These are phyloP conservation scores for Colletotrichum lindemuthianum DNA, from an alignment of 2,329 filamentous ascomycete genomes.

Conservation along the genomic window DNA sequence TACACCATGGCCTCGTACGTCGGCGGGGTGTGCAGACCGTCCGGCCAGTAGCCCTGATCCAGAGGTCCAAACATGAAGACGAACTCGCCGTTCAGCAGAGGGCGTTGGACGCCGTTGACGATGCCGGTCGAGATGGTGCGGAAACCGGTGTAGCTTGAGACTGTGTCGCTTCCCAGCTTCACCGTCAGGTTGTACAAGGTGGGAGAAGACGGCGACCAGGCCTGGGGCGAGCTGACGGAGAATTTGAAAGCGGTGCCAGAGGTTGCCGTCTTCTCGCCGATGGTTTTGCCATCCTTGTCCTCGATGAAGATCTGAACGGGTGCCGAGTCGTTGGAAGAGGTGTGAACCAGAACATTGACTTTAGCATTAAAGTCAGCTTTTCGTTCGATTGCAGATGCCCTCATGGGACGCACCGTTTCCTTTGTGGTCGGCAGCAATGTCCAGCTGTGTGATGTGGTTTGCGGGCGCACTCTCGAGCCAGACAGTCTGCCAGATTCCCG, in stretches of 20 bases:
- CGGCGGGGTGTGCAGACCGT: constrained; percentile 73
- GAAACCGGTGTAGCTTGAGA: constrained; percentile 76
- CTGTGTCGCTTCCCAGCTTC: constrained; percentile 58
- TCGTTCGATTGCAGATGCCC: neutral
- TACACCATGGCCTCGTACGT: constrained; percentile 74
- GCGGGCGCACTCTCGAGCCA: constrained; percentile 74
- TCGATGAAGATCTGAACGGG: constrained; percentile 49
- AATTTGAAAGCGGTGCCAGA: constrained; percentile 65
- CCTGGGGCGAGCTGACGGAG: constrained; percentile 60
- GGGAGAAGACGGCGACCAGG: constrained; percentile 74
- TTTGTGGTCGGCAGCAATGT: constrained; percentile 66
- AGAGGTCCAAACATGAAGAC: constrained; percentile 75
- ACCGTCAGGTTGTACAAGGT: constrained; percentile 72
- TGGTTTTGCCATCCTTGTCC: constrained; percentile 48
- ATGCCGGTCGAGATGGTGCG: constrained; percentile 67
- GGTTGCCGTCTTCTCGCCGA: constrained; percentile 55
- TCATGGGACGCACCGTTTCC: constrained; percentile 55
- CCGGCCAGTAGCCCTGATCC: constrained; percentile 78
- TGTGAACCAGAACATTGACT: constrained; percentile 68
- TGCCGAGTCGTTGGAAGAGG: constrained; percentile 47
- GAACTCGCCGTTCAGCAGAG: constrained; percentile 75
- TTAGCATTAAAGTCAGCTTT: constrained; percentile 10
- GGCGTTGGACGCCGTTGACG: constrained; percentile 68
- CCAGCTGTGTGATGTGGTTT: constrained; percentile 66
- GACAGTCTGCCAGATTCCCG: constrained; percentile 79